Evolutionary conservation across 768 basidiomycete genomes (phyloP).

Genomic region (Mycena latifolia): DNA sequence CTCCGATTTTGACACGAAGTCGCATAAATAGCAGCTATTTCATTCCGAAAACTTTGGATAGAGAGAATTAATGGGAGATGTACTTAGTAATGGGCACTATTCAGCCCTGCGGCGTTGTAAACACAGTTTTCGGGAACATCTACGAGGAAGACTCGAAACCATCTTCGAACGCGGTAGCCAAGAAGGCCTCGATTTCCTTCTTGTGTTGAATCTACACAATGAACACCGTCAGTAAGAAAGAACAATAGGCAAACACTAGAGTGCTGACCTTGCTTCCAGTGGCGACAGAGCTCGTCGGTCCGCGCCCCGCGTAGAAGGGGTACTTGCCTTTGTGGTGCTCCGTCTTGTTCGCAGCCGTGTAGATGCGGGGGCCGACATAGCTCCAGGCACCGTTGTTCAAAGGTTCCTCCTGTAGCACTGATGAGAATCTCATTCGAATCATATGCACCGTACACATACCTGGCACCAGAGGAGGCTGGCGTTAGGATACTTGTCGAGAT

Average conservation of each 20-base stretch:
- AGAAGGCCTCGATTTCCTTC: slow-evolving; percentile 88
- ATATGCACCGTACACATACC: slow-evolving; percentile 49
- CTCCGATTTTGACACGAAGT: no score
- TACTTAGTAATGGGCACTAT: slow-evolving; percentile 31
- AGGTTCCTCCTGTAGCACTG: slow-evolving; percentile 80
- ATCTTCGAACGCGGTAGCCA: slow-evolving; percentile 68
- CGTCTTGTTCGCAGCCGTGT: slow-evolving; percentile 93
- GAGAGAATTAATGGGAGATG: slow-evolving; percentile 14
- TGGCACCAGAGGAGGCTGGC: slow-evolving; percentile 95
- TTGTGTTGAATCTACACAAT: slow-evolving; percentile 78
- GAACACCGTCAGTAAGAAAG: slow-evolving; percentile 36
- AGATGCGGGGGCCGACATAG: slow-evolving; percentile 93
- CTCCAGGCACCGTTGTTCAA: slow-evolving; percentile 98
- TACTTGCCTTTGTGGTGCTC: slow-evolving; percentile 93
- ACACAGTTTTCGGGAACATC: slow-evolving; percentile 23
- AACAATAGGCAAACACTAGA: slow-evolving; percentile 9
- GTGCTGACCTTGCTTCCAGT: slow-evolving; percentile 88
- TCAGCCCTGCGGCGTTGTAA: slow-evolving; percentile 22
- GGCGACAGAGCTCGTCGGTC: slow-evolving; percentile 92
- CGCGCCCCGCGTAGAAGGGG: slow-evolving; percentile 92
- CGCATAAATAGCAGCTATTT: slow-evolving; percentile 20
- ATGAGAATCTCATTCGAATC: slow-evolving; percentile 9
- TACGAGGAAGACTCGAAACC: slow-evolving; percentile 34
- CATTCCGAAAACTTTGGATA: slow-evolving; percentile 10
- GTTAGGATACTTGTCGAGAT: slow-evolving; percentile 97